Evolutionary conservation across 2,329 filamentous ascomycete genomes (phyloP), one percentile per base, ranked within the genome.

Genomic region (Didymella exigua): DNA sequence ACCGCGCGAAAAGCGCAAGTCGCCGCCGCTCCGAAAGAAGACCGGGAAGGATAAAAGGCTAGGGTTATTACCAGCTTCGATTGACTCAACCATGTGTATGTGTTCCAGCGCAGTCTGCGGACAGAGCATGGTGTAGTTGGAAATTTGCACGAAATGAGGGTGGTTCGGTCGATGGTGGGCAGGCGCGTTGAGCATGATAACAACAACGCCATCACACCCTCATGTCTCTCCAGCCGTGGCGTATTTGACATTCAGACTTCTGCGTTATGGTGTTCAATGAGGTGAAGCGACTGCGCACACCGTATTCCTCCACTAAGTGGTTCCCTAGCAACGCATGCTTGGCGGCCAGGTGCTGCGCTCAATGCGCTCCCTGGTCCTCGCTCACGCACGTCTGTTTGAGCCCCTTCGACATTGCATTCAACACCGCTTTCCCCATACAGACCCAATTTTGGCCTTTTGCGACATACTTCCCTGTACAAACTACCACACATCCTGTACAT

Each of bases 331-430:
- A 50, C 54, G 42, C 34, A n/a, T 13, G 30, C 59, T 66, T 60
- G 57, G 63, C 65, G 55, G 51, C 36, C 55, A 63, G 56, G 51
- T 54, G 54, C 49, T 48, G 61, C 68, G 67, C 68, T 65, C 60
- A 65, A 64, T 58, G 59, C 66, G 66, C 61, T 47, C 23, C 44
- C 54, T 60, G 67, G 56, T 52, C 59, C 49, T 52, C 49, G 49
- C 49, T 52, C 49, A 52, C 41, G 41, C 41, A 52, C 41, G 49
- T 31, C 49, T 52, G 49, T 52, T 45, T 52, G 49, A 62, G 51
- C 57, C 60, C 60, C 59, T 54, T 58, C 57, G 27, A 50, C 48
- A 40, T 37, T 45, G 45, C 46, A 50, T 49, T 34, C 41, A 41
- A 54, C 57, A 59, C 49, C 48, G 56, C 58, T 54, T 50, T 50